Base-by-base conservation (phyloP, 345 rosid species). In the Rhodamnia rubescens region DNA sequence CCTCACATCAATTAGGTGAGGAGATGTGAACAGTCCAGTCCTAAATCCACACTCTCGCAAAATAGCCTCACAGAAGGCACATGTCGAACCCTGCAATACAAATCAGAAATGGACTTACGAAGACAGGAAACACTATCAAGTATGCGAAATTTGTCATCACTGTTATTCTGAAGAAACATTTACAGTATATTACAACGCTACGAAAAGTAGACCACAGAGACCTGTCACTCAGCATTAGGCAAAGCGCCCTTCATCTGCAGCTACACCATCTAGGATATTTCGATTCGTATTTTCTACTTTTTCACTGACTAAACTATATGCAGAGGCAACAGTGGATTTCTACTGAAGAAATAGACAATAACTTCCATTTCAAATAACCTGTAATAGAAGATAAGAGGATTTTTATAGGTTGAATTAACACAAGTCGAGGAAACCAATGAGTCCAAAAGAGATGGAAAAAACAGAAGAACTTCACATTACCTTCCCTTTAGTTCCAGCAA, bases 401-500 rank as follows among this genome's bases (percentile, higher is more conserved):
- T 36, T 47, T 84, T 29, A 53, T 27, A 78, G 49, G 16, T 49
- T 27, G 42, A 21, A 27, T 29, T 75, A 42, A 18, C 82, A 40
- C 42, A 13, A 7, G 10, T 85, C 13, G 20, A 42, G 14, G 82
- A 9, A 18, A 50, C 36, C 21, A 54, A 58, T 4, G 8, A 53
- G 47, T 49, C 24, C 22, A 29, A 44, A 15, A 27, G 85, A 80
- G 64, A 74, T 36, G 24, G 83, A 49, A 83, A 83, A 84, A 85
- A 49, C 50, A 75, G 64, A 55, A 51, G 85, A 80, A 85, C 10
- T 10, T 81, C 9, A 81, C 81, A 52, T 53, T 88, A 95, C 99
- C 96, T 96, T 96, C 85, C 99, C 99, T 88, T 96, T 95, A 6
- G 99, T 96, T 88, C 99, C 99, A 69, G 98, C 96, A 58, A 96